These are phyloP conservation scores for Trichosanthes truncata DNA, from an alignment of 306 rosid species.

Conservation along the genomic window DNA sequence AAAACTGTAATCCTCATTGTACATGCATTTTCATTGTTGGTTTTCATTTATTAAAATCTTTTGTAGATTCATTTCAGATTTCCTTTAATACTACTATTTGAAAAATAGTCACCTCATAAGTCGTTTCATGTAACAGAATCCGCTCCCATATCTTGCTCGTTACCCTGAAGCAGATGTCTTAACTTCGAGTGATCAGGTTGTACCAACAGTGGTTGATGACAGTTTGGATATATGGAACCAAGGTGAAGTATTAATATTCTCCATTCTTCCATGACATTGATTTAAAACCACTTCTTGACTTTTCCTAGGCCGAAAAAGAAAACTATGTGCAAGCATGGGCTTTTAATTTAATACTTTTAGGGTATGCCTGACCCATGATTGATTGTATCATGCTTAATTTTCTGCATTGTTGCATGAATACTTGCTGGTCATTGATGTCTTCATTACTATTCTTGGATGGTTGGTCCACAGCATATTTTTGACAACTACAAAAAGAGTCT, in stretches of 20 bases:
- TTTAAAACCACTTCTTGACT: not conserved
- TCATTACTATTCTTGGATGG: not conserved
- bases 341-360: not conserved
- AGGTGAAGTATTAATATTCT: conserved; percentile 32
- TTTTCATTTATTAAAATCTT: not conserved
- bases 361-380: not conserved
- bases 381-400: not conserved
- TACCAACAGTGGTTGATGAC: conserved; percentile 87
- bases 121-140: conserved; percentile 63
- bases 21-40: not conserved
- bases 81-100: not conserved
- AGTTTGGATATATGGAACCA: conserved; percentile 70
- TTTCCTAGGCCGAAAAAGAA: not conserved
- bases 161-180: conserved; percentile 89
- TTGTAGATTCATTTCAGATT: conserved; percentile 7
- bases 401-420: not conserved
- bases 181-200: conserved; percentile 91
- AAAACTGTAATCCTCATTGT: not conserved
- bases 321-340: not conserved
- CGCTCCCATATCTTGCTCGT: conserved; percentile 89
- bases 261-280: not conserved
- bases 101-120: conserved; percentile 13
- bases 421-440: not conserved
- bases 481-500: not conserved
- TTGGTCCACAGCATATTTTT: not conserved